phyloP scores from a whole-genome alignment of 2,329 filamentous ascomycete genomes.

The Fusarium udum region DNA sequence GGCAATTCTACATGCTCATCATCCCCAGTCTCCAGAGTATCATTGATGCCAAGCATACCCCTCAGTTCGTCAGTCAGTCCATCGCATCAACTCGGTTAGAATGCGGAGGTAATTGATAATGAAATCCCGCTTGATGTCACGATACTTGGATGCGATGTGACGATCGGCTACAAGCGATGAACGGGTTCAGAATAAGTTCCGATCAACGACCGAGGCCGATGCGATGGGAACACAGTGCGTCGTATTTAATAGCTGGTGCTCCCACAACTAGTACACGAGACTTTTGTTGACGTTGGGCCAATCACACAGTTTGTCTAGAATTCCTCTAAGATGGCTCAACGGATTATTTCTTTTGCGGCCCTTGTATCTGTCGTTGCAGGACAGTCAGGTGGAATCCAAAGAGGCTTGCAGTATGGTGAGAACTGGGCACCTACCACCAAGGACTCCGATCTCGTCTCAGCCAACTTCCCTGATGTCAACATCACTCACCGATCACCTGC shows the following conservation, averaged over 20 bases:
- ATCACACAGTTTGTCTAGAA: no score
- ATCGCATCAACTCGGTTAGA: neutral
- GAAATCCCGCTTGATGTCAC: neutral
- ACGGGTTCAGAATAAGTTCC: conserved; percentile 3
- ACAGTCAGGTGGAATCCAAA: conserved; percentile 5
- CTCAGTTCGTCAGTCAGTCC: neutral
- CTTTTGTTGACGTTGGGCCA: no score
- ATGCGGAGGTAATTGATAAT: neutral
- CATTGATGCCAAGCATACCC: conserved; percentile 14
- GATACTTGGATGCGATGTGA: neutral
- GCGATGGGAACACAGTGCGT: rapidly evolving
- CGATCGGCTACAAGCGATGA: neutral
- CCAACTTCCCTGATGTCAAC: conserved; percentile 14
- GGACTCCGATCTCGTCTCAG: neutral
- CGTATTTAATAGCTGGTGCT: neutral
- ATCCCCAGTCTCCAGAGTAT: neutral
- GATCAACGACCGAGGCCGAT: neutral
- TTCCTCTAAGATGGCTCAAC: neutral
- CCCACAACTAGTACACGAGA: no score
- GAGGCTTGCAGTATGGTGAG: conserved; percentile 17
- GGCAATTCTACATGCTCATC: neutral
- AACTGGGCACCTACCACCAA: conserved; percentile 9
- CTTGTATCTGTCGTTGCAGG: neutral
- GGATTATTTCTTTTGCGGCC: rapidly evolving
- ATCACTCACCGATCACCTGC: conserved; percentile 14